These are phyloP conservation scores for Digitaria exilis DNA, from an alignment of 202 grass and related monocot species.

Conservation along the genomic window DNA sequence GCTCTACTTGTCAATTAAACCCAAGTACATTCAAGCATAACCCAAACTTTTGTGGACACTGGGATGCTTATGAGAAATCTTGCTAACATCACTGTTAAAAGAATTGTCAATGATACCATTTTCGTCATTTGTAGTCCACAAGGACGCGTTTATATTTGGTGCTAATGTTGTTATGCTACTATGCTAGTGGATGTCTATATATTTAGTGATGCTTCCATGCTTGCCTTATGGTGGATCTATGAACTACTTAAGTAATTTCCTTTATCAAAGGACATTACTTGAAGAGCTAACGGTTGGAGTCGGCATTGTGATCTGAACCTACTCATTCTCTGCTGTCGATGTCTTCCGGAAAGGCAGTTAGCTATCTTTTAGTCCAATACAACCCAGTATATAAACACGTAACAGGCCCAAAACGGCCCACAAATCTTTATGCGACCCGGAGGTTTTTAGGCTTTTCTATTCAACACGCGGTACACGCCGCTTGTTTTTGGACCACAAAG, in stretches of 20 bases:
- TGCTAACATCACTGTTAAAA: constrained; percentile 47
- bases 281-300: background rate
- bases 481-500: too few relatives aligned
- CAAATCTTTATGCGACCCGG: too few relatives aligned
- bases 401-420: too few relatives aligned
- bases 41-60: constrained; percentile 26
- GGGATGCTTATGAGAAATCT: constrained; percentile 20
- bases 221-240: background rate
- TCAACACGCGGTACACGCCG: too few relatives aligned
- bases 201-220: background rate
- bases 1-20: constrained; percentile 18
- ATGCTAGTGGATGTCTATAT: background rate
- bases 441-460: too few relatives aligned
- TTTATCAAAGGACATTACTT: too few relatives aligned
- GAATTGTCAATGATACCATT: constrained; percentile 25
- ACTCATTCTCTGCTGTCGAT: background rate
- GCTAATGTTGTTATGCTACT: background rate
- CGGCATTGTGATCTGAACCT: background rate
- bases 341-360: too few relatives aligned
- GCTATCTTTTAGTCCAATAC: too few relatives aligned
- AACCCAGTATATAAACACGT: too few relatives aligned
- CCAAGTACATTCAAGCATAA: constrained; percentile 8
- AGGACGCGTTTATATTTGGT: background rate
- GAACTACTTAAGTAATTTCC: background rate
- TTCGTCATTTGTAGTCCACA: background rate